A percentile compares a stretch with the other conserved stretches of the same genome.
Conservation (phyloP, 179 eudicot species). For the Spergularia azorica region DNA sequence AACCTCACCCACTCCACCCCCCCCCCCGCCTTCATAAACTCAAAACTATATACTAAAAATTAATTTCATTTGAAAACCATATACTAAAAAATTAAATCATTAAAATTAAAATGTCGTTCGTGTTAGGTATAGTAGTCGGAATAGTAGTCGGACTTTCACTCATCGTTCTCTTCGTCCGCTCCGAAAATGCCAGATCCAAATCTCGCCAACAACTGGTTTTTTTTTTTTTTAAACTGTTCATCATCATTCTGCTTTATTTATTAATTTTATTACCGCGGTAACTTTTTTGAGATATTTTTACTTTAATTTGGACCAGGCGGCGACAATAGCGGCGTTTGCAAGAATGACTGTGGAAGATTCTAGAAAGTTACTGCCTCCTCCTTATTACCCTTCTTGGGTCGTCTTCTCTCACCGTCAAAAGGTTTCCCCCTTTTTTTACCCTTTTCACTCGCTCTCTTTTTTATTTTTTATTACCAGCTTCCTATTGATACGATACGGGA, state of each 20-base stretch:
- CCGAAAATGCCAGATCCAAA: constrained; percentile 78
- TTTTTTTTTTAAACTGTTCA: not conserved
- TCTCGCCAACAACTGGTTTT: constrained; percentile 58
- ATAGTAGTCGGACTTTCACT: constrained; percentile 52
- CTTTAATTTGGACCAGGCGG: constrained; percentile 44
- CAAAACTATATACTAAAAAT: not conserved
- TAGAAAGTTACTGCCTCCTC: constrained; percentile 69
- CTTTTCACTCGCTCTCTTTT: no score
- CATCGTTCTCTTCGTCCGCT: constrained; percentile 70
- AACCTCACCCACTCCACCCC: not conserved
- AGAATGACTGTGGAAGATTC: constrained; percentile 86
- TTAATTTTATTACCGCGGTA: not conserved
- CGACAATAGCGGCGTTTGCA: constrained; percentile 74
- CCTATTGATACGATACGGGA: no score
- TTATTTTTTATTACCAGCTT: no score
- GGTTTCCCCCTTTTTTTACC: constrained; percentile 33
- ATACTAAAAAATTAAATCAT: not conserved
- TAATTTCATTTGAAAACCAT: not conserved
- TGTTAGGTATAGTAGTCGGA: constrained; percentile 65
- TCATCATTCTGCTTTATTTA: not conserved
- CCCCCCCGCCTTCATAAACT: not conserved
- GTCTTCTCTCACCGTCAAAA: constrained; percentile 75
- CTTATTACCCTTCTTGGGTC: constrained; percentile 83
- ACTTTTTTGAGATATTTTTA: not conserved
- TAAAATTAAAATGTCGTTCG: constrained; percentile 50